Evolutionary conservation across 257 asterid genomes (phyloP), one percentile per base, ranked within the genome.

Genomic region (Jacaranda mimosifolia): DNA sequence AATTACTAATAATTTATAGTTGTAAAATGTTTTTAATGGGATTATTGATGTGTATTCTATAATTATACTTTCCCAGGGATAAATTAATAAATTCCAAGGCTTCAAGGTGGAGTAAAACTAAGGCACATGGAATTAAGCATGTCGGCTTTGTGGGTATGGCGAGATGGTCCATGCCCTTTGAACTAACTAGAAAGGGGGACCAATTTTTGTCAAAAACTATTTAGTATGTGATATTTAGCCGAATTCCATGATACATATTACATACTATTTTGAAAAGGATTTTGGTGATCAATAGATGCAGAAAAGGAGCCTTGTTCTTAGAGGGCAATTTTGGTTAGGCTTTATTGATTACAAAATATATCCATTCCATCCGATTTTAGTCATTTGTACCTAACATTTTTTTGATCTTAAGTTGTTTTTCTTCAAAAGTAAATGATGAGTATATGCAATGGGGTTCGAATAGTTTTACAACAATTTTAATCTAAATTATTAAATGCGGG

Each of bases 141-240:
- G 82, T 71, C 80, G 83, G 77, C 70, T 78, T 71, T 63, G 48
- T 70, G 77, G 85, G 83, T 17, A 70, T 57, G 78, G 79, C 36
- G 65, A 63, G 36, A 79, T 68, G 77, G 87, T 74, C 85, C 89
- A 78, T 84, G 65, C 74, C 78, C 77, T 26, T 78, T 68, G 60
- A 75, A 56, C 63, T 49, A 68, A 26, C 32, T 39, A 78, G 39
- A 78, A 74, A 79, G 17, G 74, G 76, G 76, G 77, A 69, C 76
- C 70, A 68, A 9, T 59, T 46, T 26, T 75, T 39, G 38, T 66
- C 32, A 26, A 45, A 67, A 75, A 58, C 65, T 70, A 60, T 39
- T 43, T 57, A 53, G 26, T 35, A 65, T 71, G 69, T 74, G 70
- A 77, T 82, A 55, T 69, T 77, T 71, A 81, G 77, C 68, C 68